phyloP scores from a whole-genome alignment of 2,329 filamentous ascomycete species.

The Colletotrichum sojae region DNA sequence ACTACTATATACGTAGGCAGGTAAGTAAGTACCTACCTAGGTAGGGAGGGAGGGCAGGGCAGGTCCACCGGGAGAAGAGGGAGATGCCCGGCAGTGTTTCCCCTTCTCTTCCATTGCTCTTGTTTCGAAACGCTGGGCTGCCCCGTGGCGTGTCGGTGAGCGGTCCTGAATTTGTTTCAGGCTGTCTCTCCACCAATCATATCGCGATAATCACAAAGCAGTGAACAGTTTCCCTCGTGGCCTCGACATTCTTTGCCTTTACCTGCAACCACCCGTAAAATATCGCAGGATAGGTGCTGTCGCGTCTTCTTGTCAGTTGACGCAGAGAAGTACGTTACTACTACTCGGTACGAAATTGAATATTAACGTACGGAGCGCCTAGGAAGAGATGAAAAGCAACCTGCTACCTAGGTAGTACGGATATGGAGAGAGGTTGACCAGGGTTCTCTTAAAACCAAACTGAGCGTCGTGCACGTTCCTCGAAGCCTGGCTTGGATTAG shows the following conservation, averaged over 20 bases:
- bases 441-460: too few species aligned
- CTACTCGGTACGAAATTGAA: too few species aligned
- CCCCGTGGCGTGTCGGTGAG: slow-evolving; percentile 39
- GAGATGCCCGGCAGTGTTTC: slow-evolving; percentile 22
- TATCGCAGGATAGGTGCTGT: slow-evolving; percentile 17
- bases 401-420: too few species aligned
- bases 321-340: neutral
- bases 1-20: too few species aligned
- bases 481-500: too few species aligned
- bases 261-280: slow-evolving; percentile 17
- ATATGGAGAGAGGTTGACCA: too few species aligned
- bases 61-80: neutral
- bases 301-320: neutral
- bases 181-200: slow-evolving; percentile 33
- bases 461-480: too few species aligned
- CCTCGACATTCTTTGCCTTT: slow-evolving; percentile 18
- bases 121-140: slow-evolving; percentile 40
- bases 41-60: too few species aligned
- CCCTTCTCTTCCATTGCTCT: slow-evolving; percentile 23
- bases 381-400: too few species aligned
- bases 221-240: slow-evolving; percentile 8
- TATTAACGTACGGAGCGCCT: too few species aligned
- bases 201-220: slow-evolving; percentile 5
- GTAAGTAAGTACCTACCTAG: too few species aligned
- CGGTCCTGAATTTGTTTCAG: slow-evolving; percentile 44